Conservation (phyloP, 768 basidiomycete genomes). For the Boletus rufocinnamomeus region DNA sequence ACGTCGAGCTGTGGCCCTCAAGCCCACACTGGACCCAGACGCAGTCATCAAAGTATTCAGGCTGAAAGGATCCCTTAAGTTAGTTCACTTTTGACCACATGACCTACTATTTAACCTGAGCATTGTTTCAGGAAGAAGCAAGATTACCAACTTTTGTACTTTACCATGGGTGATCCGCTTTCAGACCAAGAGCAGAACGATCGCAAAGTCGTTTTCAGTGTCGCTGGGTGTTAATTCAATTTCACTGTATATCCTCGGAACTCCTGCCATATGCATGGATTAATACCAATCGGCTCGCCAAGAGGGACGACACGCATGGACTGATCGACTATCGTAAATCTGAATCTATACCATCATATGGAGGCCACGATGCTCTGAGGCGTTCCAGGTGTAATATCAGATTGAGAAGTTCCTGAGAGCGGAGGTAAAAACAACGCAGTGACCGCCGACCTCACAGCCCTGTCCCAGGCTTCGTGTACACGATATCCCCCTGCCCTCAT, state of each 20-base stretch:
- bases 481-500: constrained; percentile 84
- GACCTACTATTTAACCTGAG: not conserved
- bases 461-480: constrained; percentile 83
- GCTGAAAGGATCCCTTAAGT: constrained; percentile 47
- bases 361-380: constrained; percentile 50
- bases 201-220: constrained; percentile 57
- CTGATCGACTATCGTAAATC: not conserved
- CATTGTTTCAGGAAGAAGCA: constrained; percentile 35
- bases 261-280: not conserved
- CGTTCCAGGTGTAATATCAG: constrained; percentile 1
- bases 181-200: constrained; percentile 49
- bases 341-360: constrained; percentile 28
- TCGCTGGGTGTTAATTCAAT: constrained; percentile 31
- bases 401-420: constrained; percentile 34
- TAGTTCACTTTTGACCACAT: constrained; percentile 23
- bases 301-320: not conserved
- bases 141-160: constrained; percentile 82
- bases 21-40: constrained; percentile 29
- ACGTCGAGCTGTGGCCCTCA: not conserved
- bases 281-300: not conserved
- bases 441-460: constrained; percentile 73
- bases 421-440: constrained; percentile 69
- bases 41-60: constrained; percentile 51
- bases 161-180: constrained; percentile 69
- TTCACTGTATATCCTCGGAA: constrained; percentile 1